These are phyloP conservation scores for Oenanthe sinensis DNA, from an alignment of 129 eudicot species.

Conservation along the genomic window DNA sequence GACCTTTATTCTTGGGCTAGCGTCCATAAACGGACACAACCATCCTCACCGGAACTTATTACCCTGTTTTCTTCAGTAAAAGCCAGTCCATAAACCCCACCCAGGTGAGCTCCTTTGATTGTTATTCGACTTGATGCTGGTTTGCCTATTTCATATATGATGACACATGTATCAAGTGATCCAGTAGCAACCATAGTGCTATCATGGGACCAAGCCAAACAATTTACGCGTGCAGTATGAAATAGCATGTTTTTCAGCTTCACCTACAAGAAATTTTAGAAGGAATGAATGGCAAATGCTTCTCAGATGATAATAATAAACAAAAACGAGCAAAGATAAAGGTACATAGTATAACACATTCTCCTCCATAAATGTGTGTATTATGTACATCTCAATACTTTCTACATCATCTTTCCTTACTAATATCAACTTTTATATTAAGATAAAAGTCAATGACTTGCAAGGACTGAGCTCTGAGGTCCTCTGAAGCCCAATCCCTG, in stretches of 20 bases:
- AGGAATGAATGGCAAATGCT: neutral
- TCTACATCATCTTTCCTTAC: neutral
- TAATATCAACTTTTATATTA: neutral
- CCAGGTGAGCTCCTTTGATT: conserved; percentile 83
- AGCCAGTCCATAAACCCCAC: conserved; percentile 88
- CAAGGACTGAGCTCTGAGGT: neutral
- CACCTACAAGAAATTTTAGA: conserved; percentile 35
- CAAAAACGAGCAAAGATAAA: neutral
- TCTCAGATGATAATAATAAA: neutral
- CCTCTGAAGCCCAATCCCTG: neutral
- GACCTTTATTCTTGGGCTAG: conserved; percentile 34
- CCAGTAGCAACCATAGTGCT: conserved; percentile 92
- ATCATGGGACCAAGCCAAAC: conserved; percentile 93
- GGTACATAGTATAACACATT: neutral
- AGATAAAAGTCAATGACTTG: neutral
- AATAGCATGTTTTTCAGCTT: conserved; percentile 90
- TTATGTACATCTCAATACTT: neutral
- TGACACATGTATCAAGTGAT: conserved; percentile 85
- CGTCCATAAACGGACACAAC: conserved; percentile 73
- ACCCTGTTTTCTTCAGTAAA: conserved; percentile 57
- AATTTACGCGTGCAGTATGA: conserved; percentile 85
- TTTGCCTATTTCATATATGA: conserved; percentile 68
- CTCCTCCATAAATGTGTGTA: neutral
- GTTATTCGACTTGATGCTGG: conserved; percentile 75
- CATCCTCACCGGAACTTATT: conserved; percentile 93